A percentile compares a stretch with the other conserved stretches of the same genome.
phyloP scores from a whole-genome alignment of 192 early-diverging fungal species.

The Ambispora gerdemannii region DNA sequence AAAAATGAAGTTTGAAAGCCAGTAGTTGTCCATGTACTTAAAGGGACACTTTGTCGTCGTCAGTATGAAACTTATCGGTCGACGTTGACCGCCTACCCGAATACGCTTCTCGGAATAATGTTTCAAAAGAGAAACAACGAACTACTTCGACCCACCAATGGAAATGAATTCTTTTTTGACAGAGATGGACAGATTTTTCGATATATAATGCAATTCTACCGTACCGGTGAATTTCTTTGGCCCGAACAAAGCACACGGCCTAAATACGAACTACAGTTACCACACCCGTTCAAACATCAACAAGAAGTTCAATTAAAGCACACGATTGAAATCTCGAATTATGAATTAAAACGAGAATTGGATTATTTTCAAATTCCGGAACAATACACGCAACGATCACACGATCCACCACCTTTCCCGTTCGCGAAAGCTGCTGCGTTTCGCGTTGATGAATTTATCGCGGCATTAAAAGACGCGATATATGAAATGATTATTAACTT shows the following conservation, averaged over 20 bases:
- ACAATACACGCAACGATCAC: neutral
- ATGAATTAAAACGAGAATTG: neutral
- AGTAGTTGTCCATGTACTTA: too few relatives aligned
- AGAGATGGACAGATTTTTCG: constrained; percentile 10
- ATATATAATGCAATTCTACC: constrained; percentile 8
- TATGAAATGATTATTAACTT: constrained; percentile 8
- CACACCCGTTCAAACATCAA: neutral
- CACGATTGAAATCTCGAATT: neutral
- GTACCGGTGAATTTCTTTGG: neutral
- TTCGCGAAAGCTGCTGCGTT: neutral
- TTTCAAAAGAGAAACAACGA: constrained; percentile 1
- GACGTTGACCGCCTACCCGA: neutral
- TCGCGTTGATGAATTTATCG: constrained; percentile 6
- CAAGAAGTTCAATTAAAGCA: neutral
- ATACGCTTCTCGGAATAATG: constrained; percentile 3
- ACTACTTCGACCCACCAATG: neutral
- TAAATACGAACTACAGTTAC: neutral
- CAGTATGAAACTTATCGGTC: constrained; percentile 13
- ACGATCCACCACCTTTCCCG: neutral
- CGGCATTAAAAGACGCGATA: neutral
- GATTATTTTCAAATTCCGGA: constrained; percentile 7
- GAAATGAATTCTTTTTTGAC: constrained; percentile 23
- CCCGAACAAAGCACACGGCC: neutral
- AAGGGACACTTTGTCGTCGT: neutral
- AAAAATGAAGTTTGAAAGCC: too few relatives aligned